Conservation (phyloP, 192 early-diverging fungal species). For the Coemansia sp. region DNA sequence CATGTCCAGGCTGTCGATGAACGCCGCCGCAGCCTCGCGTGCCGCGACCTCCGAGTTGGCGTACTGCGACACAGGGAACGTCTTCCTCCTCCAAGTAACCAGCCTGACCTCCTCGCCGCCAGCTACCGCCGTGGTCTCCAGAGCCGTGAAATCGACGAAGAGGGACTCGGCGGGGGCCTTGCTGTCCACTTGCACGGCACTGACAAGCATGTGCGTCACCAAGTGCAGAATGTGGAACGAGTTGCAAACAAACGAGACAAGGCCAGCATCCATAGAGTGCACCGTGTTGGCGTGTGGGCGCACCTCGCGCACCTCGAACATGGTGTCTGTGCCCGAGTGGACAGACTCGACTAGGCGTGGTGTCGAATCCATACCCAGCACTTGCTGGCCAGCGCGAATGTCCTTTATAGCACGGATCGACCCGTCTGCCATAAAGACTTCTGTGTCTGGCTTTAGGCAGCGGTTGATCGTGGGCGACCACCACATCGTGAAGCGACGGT, state of each 20-base stretch:
- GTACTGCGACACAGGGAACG: neutral
- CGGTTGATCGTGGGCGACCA: slow-evolving; percentile 99
- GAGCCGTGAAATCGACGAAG: slow-evolving; percentile 9
- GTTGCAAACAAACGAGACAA: slow-evolving; percentile 21
- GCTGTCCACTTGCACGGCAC: neutral
- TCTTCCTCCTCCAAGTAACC: neutral
- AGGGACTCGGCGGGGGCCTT: neutral
- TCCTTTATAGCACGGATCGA: slow-evolving; percentile 10
- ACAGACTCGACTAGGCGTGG: slow-evolving; percentile 22
- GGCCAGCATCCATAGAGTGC: too few species aligned
- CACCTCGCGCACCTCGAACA: slow-evolving; percentile 30
- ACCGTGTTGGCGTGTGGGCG: neutral
- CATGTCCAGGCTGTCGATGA: neutral
- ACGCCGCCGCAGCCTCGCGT: slow-evolving; percentile 9
- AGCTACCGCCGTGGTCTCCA: neutral
- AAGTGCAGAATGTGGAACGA: slow-evolving; percentile 30
- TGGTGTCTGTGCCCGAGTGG: slow-evolving; percentile 21
- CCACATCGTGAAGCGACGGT: slow-evolving; percentile 99
- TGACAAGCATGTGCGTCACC: neutral
- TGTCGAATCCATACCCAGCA: slow-evolving; percentile 33
- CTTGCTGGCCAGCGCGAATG: slow-evolving; percentile 21
- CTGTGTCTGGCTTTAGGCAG: slow-evolving; percentile 48
- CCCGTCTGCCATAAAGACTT: slow-evolving; percentile 63
- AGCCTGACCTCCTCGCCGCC: neutral
- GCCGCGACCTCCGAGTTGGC: neutral